phyloP scores from a whole-genome alignment of 2,329 filamentous ascomycete genomes.

The Exophiala viscosa region DNA sequence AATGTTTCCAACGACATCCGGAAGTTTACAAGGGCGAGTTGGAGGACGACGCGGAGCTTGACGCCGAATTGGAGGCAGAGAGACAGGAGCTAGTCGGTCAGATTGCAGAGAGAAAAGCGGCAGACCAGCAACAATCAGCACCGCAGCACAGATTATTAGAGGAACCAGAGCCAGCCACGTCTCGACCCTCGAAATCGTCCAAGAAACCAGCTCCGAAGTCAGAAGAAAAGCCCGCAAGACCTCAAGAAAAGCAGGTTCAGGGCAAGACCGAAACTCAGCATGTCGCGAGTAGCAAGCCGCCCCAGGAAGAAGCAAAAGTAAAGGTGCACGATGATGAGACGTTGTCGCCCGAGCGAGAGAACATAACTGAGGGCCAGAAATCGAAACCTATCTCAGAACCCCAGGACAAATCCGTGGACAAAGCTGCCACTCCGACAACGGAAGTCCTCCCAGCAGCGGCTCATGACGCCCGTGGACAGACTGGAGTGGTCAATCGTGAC shows the following conservation, averaged over 20 bases:
- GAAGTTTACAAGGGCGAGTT: slow-evolving; percentile 90
- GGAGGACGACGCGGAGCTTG: slow-evolving; percentile 66
- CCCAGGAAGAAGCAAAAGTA: slow-evolving; percentile 3
- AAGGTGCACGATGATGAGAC: slow-evolving; percentile 11
- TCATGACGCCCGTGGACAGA: slow-evolving; percentile 5
- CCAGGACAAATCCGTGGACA: neutral
- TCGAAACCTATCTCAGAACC: neutral
- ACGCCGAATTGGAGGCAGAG: slow-evolving; percentile 35
- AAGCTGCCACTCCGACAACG: neutral
- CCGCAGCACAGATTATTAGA: slow-evolving; percentile 18
- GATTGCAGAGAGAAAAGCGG: slow-evolving; percentile 28
- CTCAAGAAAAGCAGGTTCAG: neutral
- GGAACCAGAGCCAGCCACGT: slow-evolving; percentile 17
- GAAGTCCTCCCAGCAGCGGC: slow-evolving; percentile 10
- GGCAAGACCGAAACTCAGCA: neutral
- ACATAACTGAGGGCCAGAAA: slow-evolving; percentile 11
- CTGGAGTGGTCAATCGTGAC: neutral
- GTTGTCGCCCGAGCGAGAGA: slow-evolving; percentile 12
- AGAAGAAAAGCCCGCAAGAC: neutral
- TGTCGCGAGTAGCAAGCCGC: neutral
- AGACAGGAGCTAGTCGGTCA: slow-evolving; percentile 30
- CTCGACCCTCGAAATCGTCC: neutral
- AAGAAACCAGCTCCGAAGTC: slow-evolving; percentile 1
- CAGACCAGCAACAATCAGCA: slow-evolving; percentile 9
- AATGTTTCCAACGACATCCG: slow-evolving; percentile 89